Conservation (phyloP, 192 early-diverging fungal species). For the Obelidium mucronatum region DNA sequence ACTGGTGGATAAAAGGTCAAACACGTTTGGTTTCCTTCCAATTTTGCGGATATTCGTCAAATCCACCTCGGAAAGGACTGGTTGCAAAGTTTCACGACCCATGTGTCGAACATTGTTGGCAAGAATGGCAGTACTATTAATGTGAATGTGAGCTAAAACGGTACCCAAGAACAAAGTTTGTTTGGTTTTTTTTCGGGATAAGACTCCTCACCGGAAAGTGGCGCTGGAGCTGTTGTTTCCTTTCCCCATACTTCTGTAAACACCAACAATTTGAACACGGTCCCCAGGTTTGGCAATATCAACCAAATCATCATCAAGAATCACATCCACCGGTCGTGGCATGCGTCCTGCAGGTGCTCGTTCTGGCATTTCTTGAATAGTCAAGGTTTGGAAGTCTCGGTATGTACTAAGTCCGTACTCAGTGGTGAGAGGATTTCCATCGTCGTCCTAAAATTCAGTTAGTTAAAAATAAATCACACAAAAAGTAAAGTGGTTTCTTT, state of each 20-base stretch:
- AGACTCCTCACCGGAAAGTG: slow-evolving; percentile 88
- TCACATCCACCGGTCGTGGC: slow-evolving; percentile 91
- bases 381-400: slow-evolving; percentile 91
- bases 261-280: slow-evolving; percentile 91
- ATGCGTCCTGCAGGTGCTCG: slow-evolving; percentile 93
- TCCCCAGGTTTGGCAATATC: slow-evolving; percentile 97
- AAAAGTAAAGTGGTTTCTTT: slow-evolving; percentile 16
- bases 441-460: slow-evolving; percentile 70
- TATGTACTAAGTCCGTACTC: slow-evolving; percentile 93
- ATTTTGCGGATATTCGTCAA: slow-evolving; percentile 86
- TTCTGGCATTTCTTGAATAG: slow-evolving; percentile 99
- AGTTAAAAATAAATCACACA: neutral
- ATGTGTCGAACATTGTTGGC: slow-evolving; percentile 83
- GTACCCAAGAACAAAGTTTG: too few relatives aligned
- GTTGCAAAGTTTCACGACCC: slow-evolving; percentile 76
- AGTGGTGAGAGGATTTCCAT: slow-evolving; percentile 89
- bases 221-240: slow-evolving; percentile 78
- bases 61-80: slow-evolving; percentile 82
- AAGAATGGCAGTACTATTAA: slow-evolving; percentile 82
- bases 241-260: slow-evolving; percentile 88
- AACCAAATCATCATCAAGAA: slow-evolving; percentile 95
- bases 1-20: slow-evolving; percentile 84
- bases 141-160: too few relatives aligned
- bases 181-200: too few relatives aligned
- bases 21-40: slow-evolving; percentile 70